Evolutionary conservation across 208 protist species (phyloP), one percentile per base, ranked within the genome.

Genomic region (Trypanosoma scelopori): DNA sequence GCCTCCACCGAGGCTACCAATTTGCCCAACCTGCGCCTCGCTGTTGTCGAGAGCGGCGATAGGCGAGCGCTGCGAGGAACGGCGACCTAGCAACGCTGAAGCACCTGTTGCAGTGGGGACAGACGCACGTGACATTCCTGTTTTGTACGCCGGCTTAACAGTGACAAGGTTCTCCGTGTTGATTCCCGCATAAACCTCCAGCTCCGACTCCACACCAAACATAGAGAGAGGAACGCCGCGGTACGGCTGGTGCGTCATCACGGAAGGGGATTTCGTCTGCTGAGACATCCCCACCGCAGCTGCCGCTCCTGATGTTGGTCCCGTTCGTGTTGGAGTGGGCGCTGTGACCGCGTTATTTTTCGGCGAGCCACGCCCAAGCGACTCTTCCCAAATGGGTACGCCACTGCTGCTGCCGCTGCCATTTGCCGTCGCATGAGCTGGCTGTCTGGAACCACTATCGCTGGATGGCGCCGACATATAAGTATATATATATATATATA

Each of bases 151-250:
- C 18, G 58, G 32, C 43, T 58, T 65, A 4, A 72, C 67, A 6
- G 67, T 53, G 16, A 72, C 67, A 25, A 64, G 35, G 46, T 42
- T 63, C 3, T 72, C 67, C 50, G 42, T 37, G 32, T 58, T 48
- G n/a, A 25, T 52, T 4, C 50, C 50, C 13, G 67, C 51, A 42
- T 72, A 72, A 20, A n/a, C 46, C 50, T 72, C 48, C 41, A 72
- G 50, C 48, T 72, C 67, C 18, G 67, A 72, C 30, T 72, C 67
- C 12, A 65, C 57, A 27, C 58, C 67, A 65, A 72, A 72, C 50
- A 65, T 47, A 15, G 49, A 65, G 20, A 53, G 58, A 16, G 67
- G 67, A 28, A 72, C 39, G 6, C 39, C 50, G 20, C 67, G 48
- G 52, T 72, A 72, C 30, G 67, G 67, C 27, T 72, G 67, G 42